Conservation (phyloP, 75 land plant species). For the Isoetes taiwanensis region DNA sequence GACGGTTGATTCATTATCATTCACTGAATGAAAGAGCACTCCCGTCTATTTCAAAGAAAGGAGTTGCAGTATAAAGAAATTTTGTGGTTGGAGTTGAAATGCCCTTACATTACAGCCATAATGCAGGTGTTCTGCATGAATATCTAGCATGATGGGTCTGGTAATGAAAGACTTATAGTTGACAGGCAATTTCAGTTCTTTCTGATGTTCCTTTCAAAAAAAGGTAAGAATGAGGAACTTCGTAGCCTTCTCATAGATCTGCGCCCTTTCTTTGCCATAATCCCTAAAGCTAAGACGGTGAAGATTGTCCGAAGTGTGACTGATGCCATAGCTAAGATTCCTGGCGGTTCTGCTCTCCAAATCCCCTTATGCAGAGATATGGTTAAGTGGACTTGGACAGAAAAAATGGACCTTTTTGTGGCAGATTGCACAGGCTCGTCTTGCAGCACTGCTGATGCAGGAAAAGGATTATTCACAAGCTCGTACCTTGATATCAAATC, state of each 20-base stretch:
- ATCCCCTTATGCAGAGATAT: conserved; percentile 50
- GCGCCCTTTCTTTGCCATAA: conserved; percentile 43
- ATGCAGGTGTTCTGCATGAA: no score
- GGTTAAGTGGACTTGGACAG: conserved; percentile 67
- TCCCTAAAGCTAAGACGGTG: conserved; percentile 54
- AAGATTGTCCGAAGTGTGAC: conserved; percentile 55
- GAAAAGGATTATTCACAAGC: conserved; percentile 56
- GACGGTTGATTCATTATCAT: no score
- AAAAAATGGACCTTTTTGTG: conserved; percentile 59
- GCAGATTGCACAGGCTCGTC: conserved; percentile 53
- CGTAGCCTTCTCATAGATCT: conserved; percentile 36
- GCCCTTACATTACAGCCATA: no score
- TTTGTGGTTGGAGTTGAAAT: no score
- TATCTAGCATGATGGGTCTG: no score
- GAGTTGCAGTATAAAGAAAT: no score
- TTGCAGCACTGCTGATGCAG: conserved; percentile 62
- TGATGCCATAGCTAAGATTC: conserved; percentile 64
- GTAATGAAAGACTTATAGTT: no score
- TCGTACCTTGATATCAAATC: conserved; percentile 32
- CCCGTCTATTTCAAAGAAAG: no score
- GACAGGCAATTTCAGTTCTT: conserved; percentile 51
- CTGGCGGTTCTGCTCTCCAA: conserved; percentile 49
- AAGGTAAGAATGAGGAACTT: conserved; percentile 41
- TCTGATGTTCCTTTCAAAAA: conserved; percentile 39
- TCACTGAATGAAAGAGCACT: no score